These are phyloP conservation scores for Persicaria tinctoria DNA, from an alignment of 148 eudicot genomes.

Conservation along the genomic window DNA sequence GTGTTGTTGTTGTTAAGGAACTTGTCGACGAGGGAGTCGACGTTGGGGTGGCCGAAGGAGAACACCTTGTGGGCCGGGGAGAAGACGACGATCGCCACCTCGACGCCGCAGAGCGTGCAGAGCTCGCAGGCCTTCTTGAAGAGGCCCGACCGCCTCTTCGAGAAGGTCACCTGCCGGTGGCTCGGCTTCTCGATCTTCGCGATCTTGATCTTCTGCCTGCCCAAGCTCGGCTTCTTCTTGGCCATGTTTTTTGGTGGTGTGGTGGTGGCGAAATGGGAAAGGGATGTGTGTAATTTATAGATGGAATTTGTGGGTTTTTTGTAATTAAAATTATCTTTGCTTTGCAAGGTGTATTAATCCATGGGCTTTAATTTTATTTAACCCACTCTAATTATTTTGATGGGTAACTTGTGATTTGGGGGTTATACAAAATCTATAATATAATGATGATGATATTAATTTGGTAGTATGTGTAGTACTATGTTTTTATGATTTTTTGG, in stretches of 20 bases:
- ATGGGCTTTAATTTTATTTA: neutral
- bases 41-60: slow-evolving; percentile 1
- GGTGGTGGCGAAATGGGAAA: neutral
- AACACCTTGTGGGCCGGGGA: neutral
- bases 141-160: slow-evolving; percentile 5
- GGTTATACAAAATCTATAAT: neutral
- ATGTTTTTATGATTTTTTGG: no score
- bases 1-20: neutral
- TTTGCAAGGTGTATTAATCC: neutral
- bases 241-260: neutral
- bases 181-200: neutral
- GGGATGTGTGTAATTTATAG: neutral
- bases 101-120: slow-evolving; percentile 7
- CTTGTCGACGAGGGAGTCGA: neutral
- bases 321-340: neutral
- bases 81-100: slow-evolving; percentile 6
- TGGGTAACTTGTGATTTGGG: neutral
- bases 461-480: neutral
- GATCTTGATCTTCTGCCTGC: slow-evolving; percentile 2
- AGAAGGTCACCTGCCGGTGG: slow-evolving; percentile 7
- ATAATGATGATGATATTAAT: neutral
- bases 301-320: neutral
- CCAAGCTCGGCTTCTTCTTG: neutral
- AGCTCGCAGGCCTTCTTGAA: slow-evolving; percentile 10
- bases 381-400: neutral